phyloP scores from a whole-genome alignment of 2,329 filamentous ascomycete species.

The Didymella sp. region DNA sequence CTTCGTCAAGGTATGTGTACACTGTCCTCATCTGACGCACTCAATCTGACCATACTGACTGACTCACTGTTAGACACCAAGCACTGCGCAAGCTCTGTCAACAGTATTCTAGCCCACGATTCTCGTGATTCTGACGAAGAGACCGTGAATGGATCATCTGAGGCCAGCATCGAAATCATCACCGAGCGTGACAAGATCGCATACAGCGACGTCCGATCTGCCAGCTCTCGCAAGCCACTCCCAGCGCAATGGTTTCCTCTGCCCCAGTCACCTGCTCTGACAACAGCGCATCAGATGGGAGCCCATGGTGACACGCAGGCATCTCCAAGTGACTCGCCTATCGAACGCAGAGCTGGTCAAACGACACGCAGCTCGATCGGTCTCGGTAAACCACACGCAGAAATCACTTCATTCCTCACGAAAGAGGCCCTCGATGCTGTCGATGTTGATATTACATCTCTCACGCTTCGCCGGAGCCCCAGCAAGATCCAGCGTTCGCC shows the following conservation, averaged over 20 bases:
- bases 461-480: slow-evolving; percentile 17
- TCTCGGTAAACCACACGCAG: slow-evolving; percentile 19
- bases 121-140: slow-evolving; percentile 13
- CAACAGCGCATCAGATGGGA: slow-evolving; percentile 34
- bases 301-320: slow-evolving; percentile 30
- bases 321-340: slow-evolving; percentile 20
- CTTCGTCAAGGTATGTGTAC: not conserved
- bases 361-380: slow-evolving; percentile 28
- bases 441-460: slow-evolving; percentile 28
- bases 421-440: slow-evolving; percentile 37
- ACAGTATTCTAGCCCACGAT: slow-evolving; percentile 3
- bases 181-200: not conserved
- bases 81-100: not conserved
- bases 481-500: slow-evolving; percentile 22
- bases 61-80: not conserved
- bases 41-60: not conserved
- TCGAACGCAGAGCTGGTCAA: slow-evolving; percentile 27
- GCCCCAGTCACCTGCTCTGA: slow-evolving; percentile 24
- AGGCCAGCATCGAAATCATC: slow-evolving; percentile 4
- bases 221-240: slow-evolving; percentile 38
- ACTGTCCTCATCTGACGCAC: not conserved
- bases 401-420: slow-evolving; percentile 35
- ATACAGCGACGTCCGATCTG: not conserved
- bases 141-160: slow-evolving; percentile 14
- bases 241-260: slow-evolving; percentile 35